Evolutionary conservation across 495 filamentous ascomycete species (phyloP).

Genomic region (Aspergillus panamensis): DNA sequence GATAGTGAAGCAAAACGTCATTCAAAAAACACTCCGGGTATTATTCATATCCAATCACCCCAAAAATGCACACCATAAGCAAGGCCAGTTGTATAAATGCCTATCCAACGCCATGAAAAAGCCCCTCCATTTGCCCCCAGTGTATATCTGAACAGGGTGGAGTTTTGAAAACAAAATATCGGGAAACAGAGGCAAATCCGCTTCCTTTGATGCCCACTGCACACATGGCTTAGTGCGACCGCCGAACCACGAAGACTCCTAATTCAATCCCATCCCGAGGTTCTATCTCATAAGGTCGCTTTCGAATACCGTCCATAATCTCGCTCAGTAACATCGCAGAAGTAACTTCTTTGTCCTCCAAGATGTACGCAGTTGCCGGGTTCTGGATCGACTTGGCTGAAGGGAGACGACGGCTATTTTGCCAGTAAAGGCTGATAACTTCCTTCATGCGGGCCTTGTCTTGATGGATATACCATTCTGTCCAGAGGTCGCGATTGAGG

Average conservation of each 20-base stretch:
- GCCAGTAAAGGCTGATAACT: slow-evolving; percentile 55
- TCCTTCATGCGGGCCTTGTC: slow-evolving; percentile 64
- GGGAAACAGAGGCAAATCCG: slow-evolving; percentile 3
- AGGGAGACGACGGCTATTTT: slow-evolving; percentile 46
- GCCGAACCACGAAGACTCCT: slow-evolving; percentile 60
- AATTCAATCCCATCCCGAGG: slow-evolving; percentile 55
- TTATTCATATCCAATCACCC: slow-evolving; percentile 17
- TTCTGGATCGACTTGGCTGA: slow-evolving; percentile 32
- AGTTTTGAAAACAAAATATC: slow-evolving; percentile 14
- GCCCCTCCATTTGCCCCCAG: slow-evolving; percentile 16
- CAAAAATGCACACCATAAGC: slow-evolving; percentile 1
- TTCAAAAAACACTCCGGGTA: slow-evolving; percentile 14
- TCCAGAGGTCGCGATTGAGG: slow-evolving; percentile 58
- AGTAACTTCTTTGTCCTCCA: slow-evolving; percentile 44
- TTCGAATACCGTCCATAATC: slow-evolving; percentile 60
- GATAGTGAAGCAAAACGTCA: not conserved
- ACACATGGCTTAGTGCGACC: slow-evolving; percentile 33
- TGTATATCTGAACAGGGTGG: slow-evolving; percentile 7
- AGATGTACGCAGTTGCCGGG: slow-evolving; percentile 30
- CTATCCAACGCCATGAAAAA: slow-evolving; percentile 18
- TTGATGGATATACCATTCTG: slow-evolving; percentile 69
- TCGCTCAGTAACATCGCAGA: slow-evolving; percentile 57
- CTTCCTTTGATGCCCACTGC: not conserved
- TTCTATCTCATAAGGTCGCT: slow-evolving; percentile 42
- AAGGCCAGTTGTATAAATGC: slow-evolving; percentile 4